Conservation (phyloP, 331 rosid species). For the Malus hybrid region DNA sequence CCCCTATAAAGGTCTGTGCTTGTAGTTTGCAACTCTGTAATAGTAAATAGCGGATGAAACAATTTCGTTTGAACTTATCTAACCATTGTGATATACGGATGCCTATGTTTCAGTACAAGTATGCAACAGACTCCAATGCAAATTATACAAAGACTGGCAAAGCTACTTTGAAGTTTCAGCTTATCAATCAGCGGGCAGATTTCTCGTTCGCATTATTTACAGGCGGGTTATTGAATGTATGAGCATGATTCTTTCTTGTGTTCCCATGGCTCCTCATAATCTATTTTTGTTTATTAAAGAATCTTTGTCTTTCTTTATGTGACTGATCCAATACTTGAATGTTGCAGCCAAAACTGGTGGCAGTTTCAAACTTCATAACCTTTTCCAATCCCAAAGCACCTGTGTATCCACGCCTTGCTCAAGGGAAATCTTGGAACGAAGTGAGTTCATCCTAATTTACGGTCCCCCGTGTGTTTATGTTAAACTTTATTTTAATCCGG, state of each 20-base stretch:
- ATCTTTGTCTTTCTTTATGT: background rate
- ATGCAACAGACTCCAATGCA: constrained; percentile 38
- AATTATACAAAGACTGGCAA: constrained; percentile 50
- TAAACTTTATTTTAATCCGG: background rate
- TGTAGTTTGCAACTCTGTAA: background rate
- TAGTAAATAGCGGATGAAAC: background rate
- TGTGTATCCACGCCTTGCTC: constrained; percentile 83
- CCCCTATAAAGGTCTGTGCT: constrained; percentile 26
- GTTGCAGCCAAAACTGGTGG: constrained; percentile 75
- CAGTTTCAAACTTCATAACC: constrained; percentile 57
- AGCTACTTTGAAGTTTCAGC: constrained; percentile 53
- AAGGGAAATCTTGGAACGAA: constrained; percentile 89
- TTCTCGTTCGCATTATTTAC: constrained; percentile 84
- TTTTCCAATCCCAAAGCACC: constrained; percentile 83
- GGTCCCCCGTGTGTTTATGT: background rate
- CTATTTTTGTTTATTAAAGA: background rate
- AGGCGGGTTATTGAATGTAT: constrained; percentile 62
- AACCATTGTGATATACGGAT: constrained; percentile 2
- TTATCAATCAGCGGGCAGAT: constrained; percentile 90
- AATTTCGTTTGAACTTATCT: background rate
- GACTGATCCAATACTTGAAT: constrained; percentile 5
- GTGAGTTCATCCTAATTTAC: constrained; percentile 37
- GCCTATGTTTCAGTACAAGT: constrained; percentile 53
- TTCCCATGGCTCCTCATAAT: background rate
- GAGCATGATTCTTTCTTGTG: constrained; percentile 3